Evolutionary conservation across 108 stramenopile genomes (phyloP).

Genomic region (Skeletonema menzelii): DNA sequence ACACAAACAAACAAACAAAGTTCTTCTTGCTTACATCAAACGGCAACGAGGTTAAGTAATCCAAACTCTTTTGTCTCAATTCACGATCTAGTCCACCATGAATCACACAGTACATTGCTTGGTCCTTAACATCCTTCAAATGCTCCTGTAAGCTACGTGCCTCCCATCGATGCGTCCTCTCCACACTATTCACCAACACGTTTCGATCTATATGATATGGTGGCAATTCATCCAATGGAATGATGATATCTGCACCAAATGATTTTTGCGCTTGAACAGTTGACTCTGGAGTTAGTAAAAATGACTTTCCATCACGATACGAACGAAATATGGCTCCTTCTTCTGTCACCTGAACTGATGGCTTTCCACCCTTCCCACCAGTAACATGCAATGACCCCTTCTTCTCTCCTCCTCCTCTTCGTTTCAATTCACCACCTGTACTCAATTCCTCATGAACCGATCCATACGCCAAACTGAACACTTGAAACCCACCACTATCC

Average conservation of each 20-base stretch:
- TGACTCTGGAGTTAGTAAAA: conserved; percentile 88
- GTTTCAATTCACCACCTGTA: conserved; percentile 83
- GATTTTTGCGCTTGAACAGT: conserved; percentile 90
- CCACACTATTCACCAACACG: conserved; percentile 67
- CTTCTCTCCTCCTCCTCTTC: too few relatives aligned
- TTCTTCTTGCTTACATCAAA: conserved; percentile 65
- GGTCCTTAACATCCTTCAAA: conserved; percentile 71
- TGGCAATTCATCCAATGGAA: conserved; percentile 92
- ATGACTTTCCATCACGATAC: conserved; percentile 86
- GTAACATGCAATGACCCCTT: background rate
- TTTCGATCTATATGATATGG: conserved; percentile 84
- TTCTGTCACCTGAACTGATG: conserved; percentile 84
- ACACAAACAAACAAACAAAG: background rate
- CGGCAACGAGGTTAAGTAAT: conserved; percentile 87
- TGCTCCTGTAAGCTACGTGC: conserved; percentile 85
- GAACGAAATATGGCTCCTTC: conserved; percentile 87
- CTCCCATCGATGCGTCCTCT: conserved; percentile 93
- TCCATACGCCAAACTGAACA: conserved; percentile 87
- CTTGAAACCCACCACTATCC: conserved; percentile 94
- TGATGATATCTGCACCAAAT: conserved; percentile 94
- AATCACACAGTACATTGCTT: conserved; percentile 94
- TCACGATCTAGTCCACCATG: conserved; percentile 90
- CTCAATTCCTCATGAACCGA: conserved; percentile 79
- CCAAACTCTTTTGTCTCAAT: conserved; percentile 72
- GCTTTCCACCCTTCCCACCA: background rate